Conservation (phyloP, 2,329 filamentous ascomycete genomes). For the Pseudogymnoascus sp. region DNA sequence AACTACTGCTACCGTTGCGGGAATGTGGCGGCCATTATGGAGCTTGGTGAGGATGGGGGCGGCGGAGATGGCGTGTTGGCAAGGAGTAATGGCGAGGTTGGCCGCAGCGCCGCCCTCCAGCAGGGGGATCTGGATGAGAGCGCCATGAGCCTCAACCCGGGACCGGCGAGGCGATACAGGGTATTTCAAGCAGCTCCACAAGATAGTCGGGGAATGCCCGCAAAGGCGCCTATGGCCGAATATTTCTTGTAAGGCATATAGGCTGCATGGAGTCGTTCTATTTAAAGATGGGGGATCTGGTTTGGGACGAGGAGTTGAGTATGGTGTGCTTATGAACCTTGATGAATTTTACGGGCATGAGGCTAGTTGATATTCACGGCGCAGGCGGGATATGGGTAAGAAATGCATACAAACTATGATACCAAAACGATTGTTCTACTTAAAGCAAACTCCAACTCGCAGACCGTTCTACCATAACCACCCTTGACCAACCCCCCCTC, state of each 20-base stretch:
- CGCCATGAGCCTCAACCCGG: constrained; percentile 47
- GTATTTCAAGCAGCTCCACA: constrained; percentile 97
- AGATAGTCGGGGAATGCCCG: constrained; percentile 93
- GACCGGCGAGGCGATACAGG: constrained; percentile 81
- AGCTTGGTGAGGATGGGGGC: constrained; percentile 79
- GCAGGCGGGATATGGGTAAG: neutral
- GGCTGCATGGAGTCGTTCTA: neutral
- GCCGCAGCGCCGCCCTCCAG: constrained; percentile 38
- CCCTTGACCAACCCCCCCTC: neutral
- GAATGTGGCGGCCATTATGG: constrained; percentile 90
- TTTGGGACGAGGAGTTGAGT: neutral
- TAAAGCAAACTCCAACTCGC: neutral
- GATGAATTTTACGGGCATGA: constrained; percentile 5
- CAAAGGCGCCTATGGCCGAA: constrained; percentile 95
- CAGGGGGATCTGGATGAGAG: constrained; percentile 42
- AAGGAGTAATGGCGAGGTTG: constrained; percentile 37
- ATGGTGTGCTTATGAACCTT: neutral
- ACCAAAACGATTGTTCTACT: constrained; percentile 5
- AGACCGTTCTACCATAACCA: neutral
- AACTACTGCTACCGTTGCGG: constrained; percentile 97
- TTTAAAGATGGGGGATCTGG: neutral
- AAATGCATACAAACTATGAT: constrained; percentile 8
- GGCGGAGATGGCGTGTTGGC: constrained; percentile 44
- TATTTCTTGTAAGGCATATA: constrained; percentile 64
- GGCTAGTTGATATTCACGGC: neutral